phyloP scores from a whole-genome alignment of 176 grass and related monocot genomes.

The Carex pumila region DNA sequence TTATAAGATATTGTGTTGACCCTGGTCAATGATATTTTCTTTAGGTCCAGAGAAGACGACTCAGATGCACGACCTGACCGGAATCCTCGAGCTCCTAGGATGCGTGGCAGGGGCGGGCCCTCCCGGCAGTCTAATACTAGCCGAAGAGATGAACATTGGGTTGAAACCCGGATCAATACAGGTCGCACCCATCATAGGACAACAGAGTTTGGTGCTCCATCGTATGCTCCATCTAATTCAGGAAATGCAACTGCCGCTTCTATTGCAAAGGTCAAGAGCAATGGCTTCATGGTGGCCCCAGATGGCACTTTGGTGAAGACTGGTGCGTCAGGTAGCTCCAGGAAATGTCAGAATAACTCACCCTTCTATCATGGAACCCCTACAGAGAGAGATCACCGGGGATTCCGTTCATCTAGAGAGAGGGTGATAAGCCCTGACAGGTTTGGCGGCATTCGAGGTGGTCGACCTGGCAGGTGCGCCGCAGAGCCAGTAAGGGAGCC shows the following conservation, averaged over 20 bases:
- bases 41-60: slow-evolving; percentile 60
- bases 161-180: slow-evolving; percentile 48
- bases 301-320: slow-evolving; percentile 94
- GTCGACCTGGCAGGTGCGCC: slow-evolving; percentile 39
- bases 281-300: slow-evolving; percentile 87
- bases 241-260: slow-evolving; percentile 87
- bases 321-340: slow-evolving; percentile 29
- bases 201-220: slow-evolving; percentile 43
- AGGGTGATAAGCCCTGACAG: slow-evolving; percentile 42
- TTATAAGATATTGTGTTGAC: not conserved
- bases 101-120: slow-evolving; percentile 22
- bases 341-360: slow-evolving; percentile 36
- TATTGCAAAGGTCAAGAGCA: slow-evolving; percentile 89
- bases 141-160: slow-evolving; percentile 37
- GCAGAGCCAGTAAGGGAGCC: slow-evolving; percentile 40
- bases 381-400: slow-evolving; percentile 34
- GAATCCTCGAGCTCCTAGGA: slow-evolving; percentile 20
- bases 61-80: slow-evolving; percentile 47
- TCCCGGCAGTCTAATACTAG: slow-evolving; percentile 32
- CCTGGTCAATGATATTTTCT: slow-evolving; percentile 7
- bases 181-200: slow-evolving; percentile 31
- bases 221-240: slow-evolving; percentile 45
- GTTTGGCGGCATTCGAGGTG: slow-evolving; percentile 36
- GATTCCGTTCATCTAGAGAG: slow-evolving; percentile 36
- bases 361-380: slow-evolving; percentile 34